A percentile compares a stretch with the other conserved stretches of the same genome.
Evolutionary conservation across 331 rosid genomes (phyloP).

Genomic region (Rhamnella rubrinervis): DNA sequence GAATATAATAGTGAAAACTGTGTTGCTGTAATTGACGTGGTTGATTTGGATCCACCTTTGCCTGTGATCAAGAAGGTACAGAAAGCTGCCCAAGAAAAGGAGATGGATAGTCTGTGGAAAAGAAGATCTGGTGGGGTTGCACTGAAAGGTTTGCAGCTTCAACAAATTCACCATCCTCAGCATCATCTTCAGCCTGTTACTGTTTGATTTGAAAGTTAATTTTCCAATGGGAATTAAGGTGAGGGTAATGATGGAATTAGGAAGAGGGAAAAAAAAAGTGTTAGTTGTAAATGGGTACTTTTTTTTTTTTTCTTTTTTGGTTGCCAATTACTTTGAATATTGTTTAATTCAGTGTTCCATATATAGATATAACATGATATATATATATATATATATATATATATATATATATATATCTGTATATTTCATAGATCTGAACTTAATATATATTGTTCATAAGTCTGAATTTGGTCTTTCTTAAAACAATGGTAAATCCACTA

Average conservation of each 20-base stretch:
- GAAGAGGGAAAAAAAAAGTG: not conserved
- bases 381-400: no score
- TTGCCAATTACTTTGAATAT: not conserved
- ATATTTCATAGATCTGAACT: not conserved
- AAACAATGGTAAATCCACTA: not conserved
- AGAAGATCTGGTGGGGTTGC: conserved; percentile 69
- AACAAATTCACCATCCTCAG: conserved; percentile 51
- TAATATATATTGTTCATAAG: not conserved
- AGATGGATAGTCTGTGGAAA: conserved; percentile 65
- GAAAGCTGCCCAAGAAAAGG: conserved; percentile 32
- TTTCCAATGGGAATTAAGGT: not conserved
- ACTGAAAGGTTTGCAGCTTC: conserved; percentile 63
- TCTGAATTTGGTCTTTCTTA: not conserved
- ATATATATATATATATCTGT: no score
- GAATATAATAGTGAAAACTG: conserved; percentile 14
- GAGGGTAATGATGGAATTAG: conserved; percentile 13
- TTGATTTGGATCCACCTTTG: conserved; percentile 88
- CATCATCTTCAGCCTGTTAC: conserved; percentile 62
- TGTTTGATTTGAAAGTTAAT: conserved; percentile 40
- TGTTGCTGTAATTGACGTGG: conserved; percentile 33
- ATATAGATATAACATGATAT: not conserved
- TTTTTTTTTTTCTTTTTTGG: conserved; percentile 6
- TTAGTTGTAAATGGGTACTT: conserved; percentile 5
- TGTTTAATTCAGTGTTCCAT: conserved; percentile 20
- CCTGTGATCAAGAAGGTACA: conserved; percentile 67